These are phyloP conservation scores for Cladosporium halotolerans DNA, from an alignment of 2,329 filamentous ascomycete genomes.

Conservation along the genomic window DNA sequence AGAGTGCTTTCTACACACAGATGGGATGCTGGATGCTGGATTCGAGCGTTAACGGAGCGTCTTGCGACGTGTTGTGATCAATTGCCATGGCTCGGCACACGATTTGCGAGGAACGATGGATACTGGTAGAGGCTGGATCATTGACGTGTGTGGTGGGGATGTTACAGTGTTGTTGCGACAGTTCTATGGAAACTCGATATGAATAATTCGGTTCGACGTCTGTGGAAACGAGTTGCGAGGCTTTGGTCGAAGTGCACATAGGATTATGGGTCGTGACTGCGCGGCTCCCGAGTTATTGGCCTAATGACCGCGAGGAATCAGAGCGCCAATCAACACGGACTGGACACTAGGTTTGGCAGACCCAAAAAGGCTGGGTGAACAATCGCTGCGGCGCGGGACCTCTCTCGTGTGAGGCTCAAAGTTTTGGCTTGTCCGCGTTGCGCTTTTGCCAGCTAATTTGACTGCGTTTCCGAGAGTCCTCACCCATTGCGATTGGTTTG, in stretches of 20 bases:
- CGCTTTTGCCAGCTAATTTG: constrained; percentile 3
- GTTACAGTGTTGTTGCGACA: constrained; percentile 9
- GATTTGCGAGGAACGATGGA: background rate
- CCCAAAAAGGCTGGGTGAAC: constrained; percentile 8
- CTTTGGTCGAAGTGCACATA: background rate
- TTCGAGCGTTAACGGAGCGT: background rate
- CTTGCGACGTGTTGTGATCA: constrained; percentile 4
- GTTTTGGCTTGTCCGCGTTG: constrained; percentile 74
- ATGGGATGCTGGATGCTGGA: constrained; percentile 34
- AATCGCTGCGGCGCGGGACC: constrained; percentile 55
- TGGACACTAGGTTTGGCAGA: background rate
- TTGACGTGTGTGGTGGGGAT: constrained; percentile 10
- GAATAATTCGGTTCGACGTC: background rate
- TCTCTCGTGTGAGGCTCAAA: constrained; percentile 93
- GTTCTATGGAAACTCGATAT: constrained; percentile 19
- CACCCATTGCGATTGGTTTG: constrained; percentile 16
- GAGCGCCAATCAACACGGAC: no score
- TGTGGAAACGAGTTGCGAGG: background rate
- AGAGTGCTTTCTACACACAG: constrained; percentile 72
- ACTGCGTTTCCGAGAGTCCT: background rate
- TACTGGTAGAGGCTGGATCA: background rate
- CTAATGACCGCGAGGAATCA: no score
- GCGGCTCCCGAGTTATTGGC: background rate
- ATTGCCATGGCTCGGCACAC: background rate
- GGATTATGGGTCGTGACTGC: background rate